These are phyloP conservation scores for Dorcoceras hygrometricum DNA, from an alignment of 257 asterid species.

Conservation along the genomic window DNA sequence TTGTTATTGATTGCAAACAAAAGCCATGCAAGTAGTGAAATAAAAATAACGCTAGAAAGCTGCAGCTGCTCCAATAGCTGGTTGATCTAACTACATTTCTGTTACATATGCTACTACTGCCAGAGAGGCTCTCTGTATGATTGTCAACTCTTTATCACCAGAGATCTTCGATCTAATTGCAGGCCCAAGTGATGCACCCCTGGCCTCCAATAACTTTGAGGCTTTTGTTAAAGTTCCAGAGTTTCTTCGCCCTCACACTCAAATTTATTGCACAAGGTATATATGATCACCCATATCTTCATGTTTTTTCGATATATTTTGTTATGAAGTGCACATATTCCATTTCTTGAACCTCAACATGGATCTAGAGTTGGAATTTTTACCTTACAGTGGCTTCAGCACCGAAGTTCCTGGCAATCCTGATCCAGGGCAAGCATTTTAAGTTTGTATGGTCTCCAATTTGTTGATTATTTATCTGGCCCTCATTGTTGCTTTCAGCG, in stretches of 20 bases:
- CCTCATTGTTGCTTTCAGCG: not conserved
- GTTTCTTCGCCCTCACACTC: slow-evolving; percentile 90
- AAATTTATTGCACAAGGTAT: slow-evolving; percentile 96
- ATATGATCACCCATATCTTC: slow-evolving; percentile 13
- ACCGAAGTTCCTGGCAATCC: not conserved
- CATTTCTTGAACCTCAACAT: slow-evolving; percentile 5
- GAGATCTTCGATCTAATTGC: slow-evolving; percentile 30
- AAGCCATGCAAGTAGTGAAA: not conserved
- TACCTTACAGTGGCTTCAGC: not conserved
- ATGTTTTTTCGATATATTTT: slow-evolving; percentile 7
- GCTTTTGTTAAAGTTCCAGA: slow-evolving; percentile 94
- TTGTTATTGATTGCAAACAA: slow-evolving; percentile 14
- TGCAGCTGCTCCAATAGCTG: slow-evolving; percentile 16
- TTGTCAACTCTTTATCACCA: slow-evolving; percentile 10
- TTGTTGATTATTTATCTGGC: not conserved
- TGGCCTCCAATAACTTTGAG: slow-evolving; percentile 90
- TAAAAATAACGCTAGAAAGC: slow-evolving; percentile 8
- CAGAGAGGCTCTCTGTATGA: slow-evolving; percentile 13
- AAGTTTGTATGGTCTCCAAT: slow-evolving; percentile 1
- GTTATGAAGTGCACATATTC: not conserved
- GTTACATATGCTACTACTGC: slow-evolving; percentile 10
- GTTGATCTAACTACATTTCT: not conserved
- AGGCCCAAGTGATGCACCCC: slow-evolving; percentile 96
- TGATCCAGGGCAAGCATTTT: slow-evolving; percentile 6
- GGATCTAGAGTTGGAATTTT: slow-evolving; percentile 18